Base-by-base conservation (phyloP, 495 filamentous ascomycete genomes). In the Pseudevernia furfuracea region DNA sequence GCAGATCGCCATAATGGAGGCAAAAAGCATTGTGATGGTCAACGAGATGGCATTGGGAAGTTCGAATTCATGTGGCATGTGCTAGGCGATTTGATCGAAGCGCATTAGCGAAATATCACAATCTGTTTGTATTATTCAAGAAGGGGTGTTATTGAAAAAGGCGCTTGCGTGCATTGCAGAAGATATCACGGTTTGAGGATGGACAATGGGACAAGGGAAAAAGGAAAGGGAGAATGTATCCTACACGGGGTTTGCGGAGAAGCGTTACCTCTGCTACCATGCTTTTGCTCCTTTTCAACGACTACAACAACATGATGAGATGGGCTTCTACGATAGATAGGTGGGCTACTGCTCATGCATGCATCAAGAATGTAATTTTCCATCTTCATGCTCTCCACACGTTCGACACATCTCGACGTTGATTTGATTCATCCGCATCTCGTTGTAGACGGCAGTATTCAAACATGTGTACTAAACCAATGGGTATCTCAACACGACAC, bases 91-190 rank as follows among this genome's bases (percentile, higher is more conserved):
- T 34, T 3, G 15, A 55, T 34, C 52, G 30, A 55, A 53, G 49
- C 19, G 52, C 15, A 34, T 36, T 55, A 55, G 30, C 52, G 52
- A 15, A 19, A 21, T 34, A 17, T 6, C 15, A 30, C 52, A 21
- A 19, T 17, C 30, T 34, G 8, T 53, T 53, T n/a, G 14, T 55
- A 55, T 21, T 32, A 55, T 55, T 55, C 52, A 21, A 55, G 30
- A 34, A 6, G 48, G 3, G 48, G 6, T 34, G 4, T 55, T n/a
- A 21, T 55, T 63, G 34, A n/a, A 11, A n/a, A n/a, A 12, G 14
- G 11, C 25, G 32, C 38, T 37, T 21, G 62, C 62, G 10, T 64
- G 56, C 62, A 64, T 60, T 60, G 62, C 41, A 59, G 52, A n/a
- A 59, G 23, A 48, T 19, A 58, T 58, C 23, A 37, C 52, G 15